Evolutionary conservation across 2,329 filamentous ascomycete species (phyloP), one percentile per base, ranked within the genome.

Genomic region (Aspergillus ruber): DNA sequence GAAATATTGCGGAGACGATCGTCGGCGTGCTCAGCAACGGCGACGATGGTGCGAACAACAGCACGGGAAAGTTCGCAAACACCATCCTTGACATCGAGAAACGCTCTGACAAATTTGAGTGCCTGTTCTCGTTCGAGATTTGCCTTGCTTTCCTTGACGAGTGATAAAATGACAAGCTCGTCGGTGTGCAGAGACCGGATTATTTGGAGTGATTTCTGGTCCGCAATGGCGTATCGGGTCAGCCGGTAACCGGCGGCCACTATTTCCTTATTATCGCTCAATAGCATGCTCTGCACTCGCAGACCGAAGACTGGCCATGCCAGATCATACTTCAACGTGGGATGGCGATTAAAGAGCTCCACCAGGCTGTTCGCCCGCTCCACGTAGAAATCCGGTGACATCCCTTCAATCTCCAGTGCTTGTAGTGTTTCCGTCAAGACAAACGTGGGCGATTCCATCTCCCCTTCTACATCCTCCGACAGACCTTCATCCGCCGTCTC

Each of bases 81-180:
- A 9, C 93, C 93, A 53, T 90, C 88, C 63, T 96, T 96, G 54
- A 97, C 89, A 63, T 98, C 93, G 2, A 98, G 74, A 61, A 98
- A 98, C 8, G 90, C 88, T 50, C 93, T 83, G 21, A 97, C 85
- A 65, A 98, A 96, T 66, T 98, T 98, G 59, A 98, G 75, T 10
- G 93, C 93, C 69, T 98, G 93, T 67, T 98, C 93, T 46, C 94
- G 82, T 72, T 98, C 93, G 15, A 98, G 88, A 57, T 91, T 90
- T n/a, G 91, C 88, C 67, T 96, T 97, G 62, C 87, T 86, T 66
- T 97, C 93, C 65, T 97, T 97, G 55, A 94, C 89, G 29, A 98
- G 74, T 1, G 93, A 97, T 59, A 91, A 77, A 35, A 95, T 89
- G 23, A 96, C 90, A 17, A 97, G 76, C 59, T 89, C 91, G 65